Base-by-base conservation (phyloP, 2,329 filamentous ascomycete species). In the Microsporum ferrugineum region DNA sequence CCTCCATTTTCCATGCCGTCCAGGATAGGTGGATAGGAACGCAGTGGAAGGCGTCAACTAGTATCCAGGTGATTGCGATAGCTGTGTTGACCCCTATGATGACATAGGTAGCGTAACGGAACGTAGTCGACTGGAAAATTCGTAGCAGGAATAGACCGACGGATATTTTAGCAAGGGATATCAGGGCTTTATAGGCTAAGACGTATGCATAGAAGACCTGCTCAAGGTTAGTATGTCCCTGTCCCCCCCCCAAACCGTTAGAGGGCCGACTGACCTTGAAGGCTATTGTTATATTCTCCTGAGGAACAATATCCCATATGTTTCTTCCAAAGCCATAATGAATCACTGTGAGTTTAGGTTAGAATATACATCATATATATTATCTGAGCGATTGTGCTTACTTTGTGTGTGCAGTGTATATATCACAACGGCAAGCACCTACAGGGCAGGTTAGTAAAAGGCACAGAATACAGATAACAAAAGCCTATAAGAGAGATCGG, bases 111-210 rank as follows among this genome's bases (percentile, higher is more conserved):
- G 57, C 61, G 2, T 60, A 61, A 39, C 66, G 65, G 60, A 68
- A 68, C 1, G 60, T 8, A 14, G 47, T 38, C 0, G 65, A 62
- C 29, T 65, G 62, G 59, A 68, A 68, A 45, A 68, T 68, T 23
- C 66, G 65, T 6, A 68, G 61, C 2, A 68, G 59, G 59, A 68
- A 68, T 2, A 68, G 64, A 41, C 66, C 66, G 4, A 68, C 66
- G 8, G 67, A 68, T 27, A 68, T 68, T 41, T 68, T 68, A 7
- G 64, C 64, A 2, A 68, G 66, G 3, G 66, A 68, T 36, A 68
- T 68, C 17, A 64, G 61, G 5, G 58, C 45, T 59, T 68, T 68
- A 59, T 68, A 68, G 36, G 60, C 33, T 14, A 68, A 49, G 17
- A 64, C 65, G 27, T 66, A 65, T 5, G 60, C 59, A 39, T 63